Evolutionary conservation across 371 early-diverging fungal species (phyloP).

Genomic region (Mortierella polycephala): DNA sequence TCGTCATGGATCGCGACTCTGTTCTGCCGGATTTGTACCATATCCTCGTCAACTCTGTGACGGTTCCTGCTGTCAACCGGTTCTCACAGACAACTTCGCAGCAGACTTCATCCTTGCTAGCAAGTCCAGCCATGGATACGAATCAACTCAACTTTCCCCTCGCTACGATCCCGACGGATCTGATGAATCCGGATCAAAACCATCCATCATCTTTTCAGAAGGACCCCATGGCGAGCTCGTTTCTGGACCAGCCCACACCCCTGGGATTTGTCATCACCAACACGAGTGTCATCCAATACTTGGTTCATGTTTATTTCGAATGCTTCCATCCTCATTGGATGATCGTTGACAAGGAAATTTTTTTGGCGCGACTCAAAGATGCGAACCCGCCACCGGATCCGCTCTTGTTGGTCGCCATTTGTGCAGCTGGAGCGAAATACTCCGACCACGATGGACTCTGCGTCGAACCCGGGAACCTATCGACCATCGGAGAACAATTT

Average conservation of each 20-base stretch:
- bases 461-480: constrained; percentile 57
- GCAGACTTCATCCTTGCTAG: constrained; percentile 2
- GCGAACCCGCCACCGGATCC: constrained; percentile 58
- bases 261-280: constrained; percentile 49
- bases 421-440: constrained; percentile 70
- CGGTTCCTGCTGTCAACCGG: constrained; percentile 28
- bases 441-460: constrained; percentile 64
- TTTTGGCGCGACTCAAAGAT: constrained; percentile 59
- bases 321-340: constrained; percentile 67
- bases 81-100: constrained; percentile 10
- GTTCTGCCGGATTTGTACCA: constrained; percentile 44
- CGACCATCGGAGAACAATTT: constrained; percentile 66
- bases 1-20: constrained; percentile 23
- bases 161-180: constrained; percentile 18
- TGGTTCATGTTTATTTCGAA: constrained; percentile 68
- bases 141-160: constrained; percentile 31
- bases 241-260: constrained; percentile 47
- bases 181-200: constrained; percentile 22
- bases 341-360: constrained; percentile 65
- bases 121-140: constrained; percentile 24
- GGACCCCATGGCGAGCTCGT: constrained; percentile 56
- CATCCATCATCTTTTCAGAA: constrained; percentile 61
- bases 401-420: constrained; percentile 64
- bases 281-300: constrained; percentile 53
- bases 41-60: constrained; percentile 43